Conservation (phyloP, 352 stramenopile species). For the Phytophthora cactorum region DNA sequence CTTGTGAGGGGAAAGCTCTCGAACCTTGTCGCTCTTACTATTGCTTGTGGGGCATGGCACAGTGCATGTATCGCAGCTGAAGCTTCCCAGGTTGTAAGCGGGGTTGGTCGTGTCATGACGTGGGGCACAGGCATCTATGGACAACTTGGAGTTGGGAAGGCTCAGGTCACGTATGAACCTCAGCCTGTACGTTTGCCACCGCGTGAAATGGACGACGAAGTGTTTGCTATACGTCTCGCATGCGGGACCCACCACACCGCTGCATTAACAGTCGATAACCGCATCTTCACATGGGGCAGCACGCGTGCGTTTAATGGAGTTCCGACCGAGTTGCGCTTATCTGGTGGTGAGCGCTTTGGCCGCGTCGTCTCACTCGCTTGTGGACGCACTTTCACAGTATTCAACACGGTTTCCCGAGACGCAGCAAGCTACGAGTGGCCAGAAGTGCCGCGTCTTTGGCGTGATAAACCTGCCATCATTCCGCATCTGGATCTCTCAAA, state of each 20-base stretch:
- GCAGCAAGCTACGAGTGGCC: conserved; percentile 62
- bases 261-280: conserved; percentile 53
- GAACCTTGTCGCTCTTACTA: conserved; percentile 44
- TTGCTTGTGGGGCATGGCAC: conserved; percentile 82
- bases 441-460: conserved; percentile 60
- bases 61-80: conserved; percentile 62
- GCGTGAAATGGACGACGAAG: conserved; percentile 44
- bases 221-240: conserved; percentile 47
- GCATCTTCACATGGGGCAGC: conserved; percentile 76
- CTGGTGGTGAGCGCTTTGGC: conserved; percentile 43
- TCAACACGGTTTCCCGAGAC: conserved; percentile 67
- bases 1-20: conserved; percentile 45
- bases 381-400: conserved; percentile 75
- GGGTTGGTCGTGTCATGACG: conserved; percentile 55
- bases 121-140: conserved; percentile 82
- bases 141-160: conserved; percentile 58
- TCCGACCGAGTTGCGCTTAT: conserved; percentile 44
- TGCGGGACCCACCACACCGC: conserved; percentile 78
- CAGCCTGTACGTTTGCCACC: conserved; percentile 37
- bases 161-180: conserved; percentile 56
- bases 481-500: conserved; percentile 56
- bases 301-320: conserved; percentile 50
- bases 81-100: conserved; percentile 1
- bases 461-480: conserved; percentile 46
- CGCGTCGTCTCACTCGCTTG: conserved; percentile 68